Evolutionary conservation across 1,139 yeast species (phyloP), one percentile per base, ranked within the genome.

Genomic region (Sugiyamaella neomexicana): DNA sequence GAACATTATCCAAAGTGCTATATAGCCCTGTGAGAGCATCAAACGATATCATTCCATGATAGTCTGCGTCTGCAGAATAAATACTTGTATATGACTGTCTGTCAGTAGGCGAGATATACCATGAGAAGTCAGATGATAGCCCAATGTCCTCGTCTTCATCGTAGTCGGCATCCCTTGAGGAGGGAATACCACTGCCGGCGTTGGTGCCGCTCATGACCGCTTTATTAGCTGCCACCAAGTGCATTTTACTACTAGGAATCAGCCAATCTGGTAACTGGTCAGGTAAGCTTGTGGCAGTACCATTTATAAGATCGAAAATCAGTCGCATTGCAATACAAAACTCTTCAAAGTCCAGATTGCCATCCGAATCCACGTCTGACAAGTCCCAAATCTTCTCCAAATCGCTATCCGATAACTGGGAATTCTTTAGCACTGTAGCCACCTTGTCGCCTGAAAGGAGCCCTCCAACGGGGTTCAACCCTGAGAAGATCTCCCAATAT

Each of bases 311-410:
- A 70, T 93, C 99, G 69, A 90, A 95, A 49, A 91, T 88, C 58
- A 93, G 79, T 61, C 97, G 79, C 99, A 93, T 95, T 55, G 98
- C 93, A 59, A 93, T 89, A 69, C 98, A 93, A 71, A 93, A 93
- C 73, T 93, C 99, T 71, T 93, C 99, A 69, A 93, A 93, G 70
- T 95, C 99, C 63, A 93, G 78, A 62, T 78, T 78, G 17, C 97
- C 97, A 71, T 93, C 99, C 55, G 81, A 81, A 71, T 93, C 99
- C 53, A 93, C 89, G 69, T 93, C 99, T 45, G 96, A 86, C 45
- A 93, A 73, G 62, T 88, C 89, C 99, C 99, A 93, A 43, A 95
- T 83, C 68, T 82, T 80, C 46, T 89, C 84, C 60, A 95, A 77
- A 66, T 89, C 83, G 37, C 80, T 79, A 57, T 89, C 90, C 53